A percentile compares a stretch with the other conserved stretches of the same genome.
Conservation (phyloP, 2,329 filamentous ascomycete species). For the Epichloe sibirici region DNA sequence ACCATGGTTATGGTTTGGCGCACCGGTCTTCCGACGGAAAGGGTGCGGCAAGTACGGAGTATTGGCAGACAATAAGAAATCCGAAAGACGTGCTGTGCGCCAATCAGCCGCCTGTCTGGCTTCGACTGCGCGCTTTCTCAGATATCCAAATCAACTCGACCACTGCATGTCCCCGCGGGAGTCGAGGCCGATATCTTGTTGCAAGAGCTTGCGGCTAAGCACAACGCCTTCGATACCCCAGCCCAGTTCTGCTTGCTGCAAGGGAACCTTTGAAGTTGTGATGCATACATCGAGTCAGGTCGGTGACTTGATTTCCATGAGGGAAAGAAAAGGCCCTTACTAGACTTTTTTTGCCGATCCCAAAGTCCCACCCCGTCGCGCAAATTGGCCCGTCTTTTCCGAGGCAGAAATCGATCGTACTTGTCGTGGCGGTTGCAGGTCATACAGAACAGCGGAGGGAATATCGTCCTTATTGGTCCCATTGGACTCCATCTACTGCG, state of each 20-base stretch:
- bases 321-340: neutral
- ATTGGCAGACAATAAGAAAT: neutral
- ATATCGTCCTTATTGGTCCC: neutral
- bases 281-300: neutral
- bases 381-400: neutral
- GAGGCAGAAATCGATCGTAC: no score
- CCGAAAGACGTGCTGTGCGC: neutral
- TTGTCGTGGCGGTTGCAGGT: neutral
- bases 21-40: slow-evolving; percentile 3
- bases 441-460: neutral
- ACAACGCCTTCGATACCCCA: neutral
- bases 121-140: neutral
- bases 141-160: neutral
- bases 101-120: neutral
- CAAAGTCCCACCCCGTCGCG: neutral
- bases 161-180: neutral
- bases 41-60: neutral
- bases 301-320: neutral
- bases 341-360: neutral
- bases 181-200: neutral
- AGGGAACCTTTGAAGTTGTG: neutral
- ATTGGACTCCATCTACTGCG: neutral
- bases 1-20: neutral
- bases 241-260: neutral
- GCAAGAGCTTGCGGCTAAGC: neutral